Evolutionary conservation across 1,139 yeast genomes (phyloP).

Genomic region (Arxiozyma heterogenica): DNA sequence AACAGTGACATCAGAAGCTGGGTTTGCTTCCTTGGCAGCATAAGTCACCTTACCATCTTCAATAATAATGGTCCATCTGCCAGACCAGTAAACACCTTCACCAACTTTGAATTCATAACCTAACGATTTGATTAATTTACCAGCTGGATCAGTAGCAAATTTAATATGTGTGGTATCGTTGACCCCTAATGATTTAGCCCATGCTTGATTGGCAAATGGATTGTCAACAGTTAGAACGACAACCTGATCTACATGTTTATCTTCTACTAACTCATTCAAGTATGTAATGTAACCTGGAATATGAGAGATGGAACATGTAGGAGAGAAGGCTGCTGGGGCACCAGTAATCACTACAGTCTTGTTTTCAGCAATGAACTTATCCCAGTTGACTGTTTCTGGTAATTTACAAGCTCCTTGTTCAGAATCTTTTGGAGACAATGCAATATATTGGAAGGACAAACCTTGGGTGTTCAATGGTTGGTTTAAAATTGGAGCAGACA

Average conservation of each 20-base stretch:
- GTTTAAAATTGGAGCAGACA: constrained; percentile 15
- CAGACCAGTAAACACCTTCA: constrained; percentile 52
- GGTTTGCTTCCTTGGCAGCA: constrained; percentile 49
- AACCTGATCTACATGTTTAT: constrained; percentile 63
- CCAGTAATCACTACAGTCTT: constrained; percentile 55
- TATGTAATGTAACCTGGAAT: constrained; percentile 63
- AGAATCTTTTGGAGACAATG: constrained; percentile 13
- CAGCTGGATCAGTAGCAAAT: constrained; percentile 69
- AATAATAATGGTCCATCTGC: constrained; percentile 63
- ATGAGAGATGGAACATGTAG: constrained; percentile 75
- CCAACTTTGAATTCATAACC: constrained; percentile 54
- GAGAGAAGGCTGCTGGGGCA: constrained; percentile 91
- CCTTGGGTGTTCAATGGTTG: constrained; percentile 20
- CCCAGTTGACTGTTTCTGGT: constrained; percentile 24
- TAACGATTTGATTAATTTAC: constrained; percentile 49
- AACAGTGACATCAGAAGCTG: constrained; percentile 50
- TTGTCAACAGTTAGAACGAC: constrained; percentile 72
- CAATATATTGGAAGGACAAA: constrained; percentile 25
- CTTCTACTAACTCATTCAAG: constrained; percentile 41
- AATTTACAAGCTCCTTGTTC: constrained; percentile 23
- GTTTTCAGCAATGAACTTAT: constrained; percentile 25
- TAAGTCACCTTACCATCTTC: constrained; percentile 57
- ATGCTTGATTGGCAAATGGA: constrained; percentile 71
- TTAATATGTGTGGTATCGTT: constrained; percentile 38
- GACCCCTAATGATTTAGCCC: constrained; percentile 62